Percentiles rank a stretch among this genome's conserved stretches.
Conservation (phyloP, 2,329 filamentous ascomycete species). For the Botrytis porri region DNA sequence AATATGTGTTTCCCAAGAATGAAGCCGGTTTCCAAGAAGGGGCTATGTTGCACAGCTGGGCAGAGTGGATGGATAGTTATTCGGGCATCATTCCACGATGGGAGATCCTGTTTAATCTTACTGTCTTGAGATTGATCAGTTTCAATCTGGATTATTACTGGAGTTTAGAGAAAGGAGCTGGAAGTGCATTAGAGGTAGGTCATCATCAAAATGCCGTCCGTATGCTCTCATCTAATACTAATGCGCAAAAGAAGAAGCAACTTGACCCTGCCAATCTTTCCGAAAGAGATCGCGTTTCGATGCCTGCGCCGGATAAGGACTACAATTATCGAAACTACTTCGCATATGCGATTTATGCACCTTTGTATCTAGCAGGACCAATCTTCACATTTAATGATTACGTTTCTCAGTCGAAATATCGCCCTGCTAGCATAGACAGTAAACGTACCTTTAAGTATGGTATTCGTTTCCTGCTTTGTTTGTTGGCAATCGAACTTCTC, state of each 20-base stretch:
- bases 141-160: slow-evolving; percentile 98
- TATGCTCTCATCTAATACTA: slow-evolving; percentile 44
- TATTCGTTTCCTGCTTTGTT: slow-evolving; percentile 73
- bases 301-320: slow-evolving; percentile 67
- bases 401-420: slow-evolving; percentile 78
- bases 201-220: background rate
- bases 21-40: slow-evolving; percentile 14
- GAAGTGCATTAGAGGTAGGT: slow-evolving; percentile 78
- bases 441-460: slow-evolving; percentile 76
- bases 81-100: slow-evolving; percentile 84
- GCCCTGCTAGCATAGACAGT: slow-evolving; percentile 65
- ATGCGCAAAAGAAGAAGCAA: slow-evolving; percentile 91
- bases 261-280: slow-evolving; percentile 83
- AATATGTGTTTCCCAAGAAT: slow-evolving; percentile 43
- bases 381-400: slow-evolving; percentile 99
- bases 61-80: slow-evolving; percentile 70
- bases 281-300: slow-evolving; percentile 79
- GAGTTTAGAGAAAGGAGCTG: slow-evolving; percentile 64
- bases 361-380: slow-evolving; percentile 87
- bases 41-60: slow-evolving; percentile 47
- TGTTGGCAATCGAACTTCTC: slow-evolving; percentile 87
- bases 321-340: slow-evolving; percentile 84
- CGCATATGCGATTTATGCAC: slow-evolving; percentile 86
- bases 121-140: slow-evolving; percentile 85
- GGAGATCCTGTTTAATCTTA: slow-evolving; percentile 98